Percentiles rank a stretch among this genome's conserved stretches.
Evolutionary conservation across 2,329 filamentous ascomycete genomes (phyloP).

Genomic region (Exophiala lecanii-corni): DNA sequence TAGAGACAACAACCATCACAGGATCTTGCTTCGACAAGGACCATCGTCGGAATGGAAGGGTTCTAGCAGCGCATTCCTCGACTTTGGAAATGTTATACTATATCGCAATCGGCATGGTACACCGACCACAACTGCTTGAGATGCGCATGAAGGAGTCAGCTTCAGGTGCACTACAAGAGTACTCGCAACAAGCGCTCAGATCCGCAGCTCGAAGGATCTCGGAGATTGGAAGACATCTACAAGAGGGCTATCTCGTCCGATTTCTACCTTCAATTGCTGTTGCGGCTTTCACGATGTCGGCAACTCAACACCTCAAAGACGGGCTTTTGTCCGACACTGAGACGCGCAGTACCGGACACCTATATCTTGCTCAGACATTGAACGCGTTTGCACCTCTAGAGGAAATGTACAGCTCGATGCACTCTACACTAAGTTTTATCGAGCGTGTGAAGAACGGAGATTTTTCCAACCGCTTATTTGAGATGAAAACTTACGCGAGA

Average conservation of each 20-base stretch:
- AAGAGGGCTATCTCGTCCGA: conserved; percentile 1
- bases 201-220: conserved; percentile 7
- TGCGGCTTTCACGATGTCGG: conserved; percentile 4
- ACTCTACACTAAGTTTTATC: conserved; percentile 9
- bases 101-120: conserved; percentile 6
- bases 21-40: conserved; percentile 5
- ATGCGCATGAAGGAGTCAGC: conserved; percentile 2
- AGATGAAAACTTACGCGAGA: no score
- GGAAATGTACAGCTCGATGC: conserved; percentile 3
- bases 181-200: conserved; percentile 3
- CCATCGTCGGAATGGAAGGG: conserved; percentile 4
- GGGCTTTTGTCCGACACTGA: conserved; percentile 2
- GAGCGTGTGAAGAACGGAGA: conserved; percentile 6
- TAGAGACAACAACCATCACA: conserved; percentile 5
- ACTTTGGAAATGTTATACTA: conserved; percentile 9
- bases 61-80: conserved; percentile 8
- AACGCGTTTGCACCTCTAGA: conserved; percentile 4
- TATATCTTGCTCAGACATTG: conserved; percentile 8
- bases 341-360: background rate
- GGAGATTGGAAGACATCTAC: conserved; percentile 6
- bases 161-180: conserved; percentile 6
- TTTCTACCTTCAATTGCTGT: conserved; percentile 5
- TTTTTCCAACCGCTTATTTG: conserved; percentile 2
- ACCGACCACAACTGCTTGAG: conserved; percentile 4
- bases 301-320: conserved; percentile 11